Evolutionary conservation across 2,329 filamentous ascomycete genomes (phyloP), one percentile per base, ranked within the genome.

Genomic region (Claviceps maximensis): DNA sequence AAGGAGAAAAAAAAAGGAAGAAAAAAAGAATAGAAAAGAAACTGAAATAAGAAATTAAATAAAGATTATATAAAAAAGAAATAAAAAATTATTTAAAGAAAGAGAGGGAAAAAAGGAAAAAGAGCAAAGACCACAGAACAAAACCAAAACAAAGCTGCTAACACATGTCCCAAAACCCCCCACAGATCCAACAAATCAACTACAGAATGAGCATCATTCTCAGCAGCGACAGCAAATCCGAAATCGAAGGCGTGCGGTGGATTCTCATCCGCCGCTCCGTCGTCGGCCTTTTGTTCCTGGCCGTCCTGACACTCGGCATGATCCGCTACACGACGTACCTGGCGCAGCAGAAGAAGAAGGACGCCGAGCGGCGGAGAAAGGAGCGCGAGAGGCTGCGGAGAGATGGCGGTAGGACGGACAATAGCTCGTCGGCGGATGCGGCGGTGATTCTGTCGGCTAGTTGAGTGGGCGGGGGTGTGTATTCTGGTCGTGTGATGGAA

Each of bases 141-240:
- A n/a, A n/a, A n/a, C n/a, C n/a, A 49, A 8, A 9, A 21, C 17
- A 33, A 19, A 49, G 17, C 23, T 25, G 47, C 47, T 49, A 25
- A 49, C 21, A 29, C n/a, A n/a, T 17, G 2, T 10, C 10, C 10
- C 25, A n/a, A n/a, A 25, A 33, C 10, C 9, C 4, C 9, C 4
- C 9, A 4, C 62, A 88, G 77, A 90, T 95, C 57, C 90, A 96
- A 74, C 86, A 95, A 71, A 78, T 97, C 60, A 95, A 91, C 69
- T 95, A 97, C 71, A 93, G 95, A 67, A 97, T 98, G 67, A 94
- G 87, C 23, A 89, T 95, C 33, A 78, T 81, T 42, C 77, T 98
- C 45, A 94, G 89, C 66, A 93, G 88, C 57, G 93, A 97, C 67
- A 83, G 86, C 48, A 90, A 91, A 66, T 91, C 87, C 4, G 87